Evolutionary conservation across 768 basidiomycete genomes (phyloP).

Genomic region (Naematelia encephala): DNA sequence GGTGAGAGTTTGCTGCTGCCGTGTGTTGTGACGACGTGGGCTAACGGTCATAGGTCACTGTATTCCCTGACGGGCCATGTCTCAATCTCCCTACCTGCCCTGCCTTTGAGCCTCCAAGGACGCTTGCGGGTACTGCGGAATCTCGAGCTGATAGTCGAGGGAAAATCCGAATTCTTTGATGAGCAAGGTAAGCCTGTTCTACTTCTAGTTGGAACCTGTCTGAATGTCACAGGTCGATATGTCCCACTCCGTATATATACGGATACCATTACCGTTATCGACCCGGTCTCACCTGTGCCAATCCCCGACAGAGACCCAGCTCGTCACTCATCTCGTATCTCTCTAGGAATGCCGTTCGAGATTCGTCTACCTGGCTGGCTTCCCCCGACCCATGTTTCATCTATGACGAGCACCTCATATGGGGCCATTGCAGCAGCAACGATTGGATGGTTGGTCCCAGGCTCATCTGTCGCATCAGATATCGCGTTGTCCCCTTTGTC

Average conservation of each 20-base stretch:
- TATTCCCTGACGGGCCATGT: slow-evolving; percentile 86
- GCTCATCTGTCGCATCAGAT: slow-evolving; percentile 1
- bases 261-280: slow-evolving; percentile 62
- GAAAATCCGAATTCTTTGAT: slow-evolving; percentile 72
- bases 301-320: slow-evolving; percentile 45
- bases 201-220: background rate
- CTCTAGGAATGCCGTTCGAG: slow-evolving; percentile 76
- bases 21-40: background rate
- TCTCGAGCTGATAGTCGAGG: slow-evolving; percentile 74
- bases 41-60: slow-evolving; percentile 59
- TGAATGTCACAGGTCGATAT: slow-evolving; percentile 55
- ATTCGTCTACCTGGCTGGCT: slow-evolving; percentile 87
- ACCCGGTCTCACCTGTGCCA: slow-evolving; percentile 28
- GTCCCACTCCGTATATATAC: slow-evolving; percentile 65
- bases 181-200: slow-evolving; percentile 53
- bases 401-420: slow-evolving; percentile 32
- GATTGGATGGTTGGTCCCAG: slow-evolving; percentile 29
- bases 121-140: slow-evolving; percentile 30
- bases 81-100: slow-evolving; percentile 61
- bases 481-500: slow-evolving; percentile 1
- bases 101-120: slow-evolving; percentile 53
- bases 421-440: slow-evolving; percentile 29
- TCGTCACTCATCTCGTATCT: slow-evolving; percentile 57
- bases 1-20: slow-evolving; percentile 28
- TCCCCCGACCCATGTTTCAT: slow-evolving; percentile 53